Evolutionary conservation across 495 filamentous ascomycete genomes (phyloP).

Genomic region (Xylona heveae): DNA sequence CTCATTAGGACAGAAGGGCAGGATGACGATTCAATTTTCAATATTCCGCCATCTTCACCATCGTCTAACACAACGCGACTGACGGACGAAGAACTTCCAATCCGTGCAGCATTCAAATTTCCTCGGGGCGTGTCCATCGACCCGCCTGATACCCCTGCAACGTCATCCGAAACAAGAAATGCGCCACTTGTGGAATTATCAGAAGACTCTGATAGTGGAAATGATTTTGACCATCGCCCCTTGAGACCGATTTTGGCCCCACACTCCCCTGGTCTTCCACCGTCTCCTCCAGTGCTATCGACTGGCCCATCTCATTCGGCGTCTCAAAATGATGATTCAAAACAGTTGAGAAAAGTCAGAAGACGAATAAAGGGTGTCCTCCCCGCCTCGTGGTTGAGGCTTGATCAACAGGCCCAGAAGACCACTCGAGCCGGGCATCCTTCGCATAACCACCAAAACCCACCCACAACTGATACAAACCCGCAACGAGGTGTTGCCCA

Average conservation of each 20-base stretch:
- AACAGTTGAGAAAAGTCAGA: slow-evolving; percentile 1
- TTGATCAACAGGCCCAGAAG: slow-evolving; percentile 30
- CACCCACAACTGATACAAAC: slow-evolving; percentile 9
- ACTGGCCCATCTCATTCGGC: too few relatives aligned
- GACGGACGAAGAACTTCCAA: too few relatives aligned
- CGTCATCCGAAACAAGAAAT: neutral
- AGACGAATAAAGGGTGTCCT: slow-evolving; percentile 58
- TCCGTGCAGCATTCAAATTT: slow-evolving; percentile 2
- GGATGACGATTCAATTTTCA: too few relatives aligned
- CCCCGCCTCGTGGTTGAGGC: slow-evolving; percentile 72
- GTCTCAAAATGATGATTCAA: neutral
- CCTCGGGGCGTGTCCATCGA: neutral
- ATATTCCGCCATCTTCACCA: too few relatives aligned
- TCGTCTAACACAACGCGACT: too few relatives aligned
- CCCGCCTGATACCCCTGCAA: neutral
- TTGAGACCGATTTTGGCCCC: too few relatives aligned
- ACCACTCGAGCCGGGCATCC: slow-evolving; percentile 4
- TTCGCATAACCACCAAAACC: slow-evolving; percentile 4
- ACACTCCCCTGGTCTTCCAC: too few relatives aligned
- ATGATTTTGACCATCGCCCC: too few relatives aligned
- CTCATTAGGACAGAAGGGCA: too few relatives aligned
- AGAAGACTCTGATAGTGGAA: slow-evolving; percentile 2
- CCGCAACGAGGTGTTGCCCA: slow-evolving; percentile 34
- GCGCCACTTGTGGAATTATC: neutral
- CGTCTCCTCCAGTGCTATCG: too few relatives aligned